phyloP scores from a whole-genome alignment of 2,329 filamentous ascomycete genomes.

The Myotisia sp. region DNA sequence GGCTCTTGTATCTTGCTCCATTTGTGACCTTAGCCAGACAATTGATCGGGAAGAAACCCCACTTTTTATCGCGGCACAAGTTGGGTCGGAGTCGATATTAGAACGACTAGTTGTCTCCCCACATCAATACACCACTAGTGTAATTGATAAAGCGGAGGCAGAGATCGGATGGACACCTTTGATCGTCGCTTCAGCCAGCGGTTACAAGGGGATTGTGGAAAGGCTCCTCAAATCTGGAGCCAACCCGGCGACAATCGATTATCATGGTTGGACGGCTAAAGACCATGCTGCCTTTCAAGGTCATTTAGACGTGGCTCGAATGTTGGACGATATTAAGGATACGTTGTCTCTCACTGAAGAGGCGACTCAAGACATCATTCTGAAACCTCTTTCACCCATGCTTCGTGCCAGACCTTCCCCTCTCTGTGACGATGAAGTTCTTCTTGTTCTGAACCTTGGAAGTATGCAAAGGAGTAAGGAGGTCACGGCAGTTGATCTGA shows the following conservation, averaged over 20 bases:
- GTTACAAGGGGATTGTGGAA: slow-evolving; percentile 15
- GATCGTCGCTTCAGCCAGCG: slow-evolving; percentile 19
- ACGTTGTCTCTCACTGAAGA: background rate
- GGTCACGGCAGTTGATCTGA: slow-evolving; percentile 8
- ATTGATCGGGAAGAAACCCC: slow-evolving; percentile 13
- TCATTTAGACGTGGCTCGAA: slow-evolving; percentile 17
- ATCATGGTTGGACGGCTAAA: slow-evolving; percentile 22
- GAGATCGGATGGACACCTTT: slow-evolving; percentile 23
- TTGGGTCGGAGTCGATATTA: slow-evolving; percentile 13
- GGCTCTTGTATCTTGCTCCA: slow-evolving; percentile 6
- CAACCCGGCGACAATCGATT: slow-evolving; percentile 14
- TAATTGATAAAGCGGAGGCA: slow-evolving; percentile 14
- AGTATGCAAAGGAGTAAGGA: slow-evolving; percentile 10
- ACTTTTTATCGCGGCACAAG: slow-evolving; percentile 16
- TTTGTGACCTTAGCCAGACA: slow-evolving; percentile 7
- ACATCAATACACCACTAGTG: background rate
- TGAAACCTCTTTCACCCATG: no score
- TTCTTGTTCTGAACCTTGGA: slow-evolving; percentile 14
- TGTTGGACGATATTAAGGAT: slow-evolving; percentile 5
- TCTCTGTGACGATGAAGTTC: background rate
- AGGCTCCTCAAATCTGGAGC: slow-evolving; percentile 19
- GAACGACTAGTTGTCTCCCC: background rate
- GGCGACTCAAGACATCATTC: background rate
- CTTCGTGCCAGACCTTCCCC: background rate
- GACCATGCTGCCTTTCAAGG: slow-evolving; percentile 25